Conservation (phyloP, 2,329 filamentous ascomycete genomes). For the Colletotrichum melonis region DNA sequence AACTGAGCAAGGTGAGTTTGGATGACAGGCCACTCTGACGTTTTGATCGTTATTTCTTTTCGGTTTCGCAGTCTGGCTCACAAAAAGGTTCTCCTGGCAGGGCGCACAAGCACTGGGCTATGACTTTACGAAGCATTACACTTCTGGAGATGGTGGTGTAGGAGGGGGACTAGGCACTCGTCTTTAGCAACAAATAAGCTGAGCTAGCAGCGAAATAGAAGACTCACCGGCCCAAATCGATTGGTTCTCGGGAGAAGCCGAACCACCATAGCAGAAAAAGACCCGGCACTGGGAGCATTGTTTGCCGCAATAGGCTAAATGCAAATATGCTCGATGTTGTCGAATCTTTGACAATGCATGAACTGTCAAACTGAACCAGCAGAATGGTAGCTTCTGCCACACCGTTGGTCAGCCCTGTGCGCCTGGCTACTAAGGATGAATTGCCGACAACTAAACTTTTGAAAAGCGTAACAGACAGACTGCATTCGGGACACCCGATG, state of each 20-base stretch:
- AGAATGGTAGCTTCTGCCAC: not conserved
- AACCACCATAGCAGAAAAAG: not conserved
- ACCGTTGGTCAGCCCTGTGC: not conserved
- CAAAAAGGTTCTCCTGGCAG: not conserved
- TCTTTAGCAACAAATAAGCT: not conserved
- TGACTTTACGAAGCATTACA: constrained; percentile 58
- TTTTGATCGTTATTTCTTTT: not conserved
- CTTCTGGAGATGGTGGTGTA: not conserved
- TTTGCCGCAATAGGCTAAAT: not conserved
- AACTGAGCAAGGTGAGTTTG: constrained; percentile 49
- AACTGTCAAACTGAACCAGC: constrained; percentile 1
- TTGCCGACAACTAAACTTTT: constrained; percentile 17
- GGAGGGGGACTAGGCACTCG: not conserved
- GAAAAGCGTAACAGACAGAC: constrained; percentile 4
- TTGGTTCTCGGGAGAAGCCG: not conserved
- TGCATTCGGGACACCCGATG: not conserved
- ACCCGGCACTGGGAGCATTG: not conserved
- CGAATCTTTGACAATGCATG: constrained; percentile 9
- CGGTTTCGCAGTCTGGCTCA: not conserved
- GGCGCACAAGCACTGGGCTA: constrained; percentile 43
- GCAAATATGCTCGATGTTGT: not conserved
- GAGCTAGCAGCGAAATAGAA: not conserved
- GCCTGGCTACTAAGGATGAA: not conserved
- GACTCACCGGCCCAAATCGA: not conserved
- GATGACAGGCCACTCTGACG: constrained; percentile 38